Evolutionary conservation across 2,329 filamentous ascomycete genomes (phyloP), one percentile per base, ranked within the genome.

Genomic region (Cercospora berteroae): DNA sequence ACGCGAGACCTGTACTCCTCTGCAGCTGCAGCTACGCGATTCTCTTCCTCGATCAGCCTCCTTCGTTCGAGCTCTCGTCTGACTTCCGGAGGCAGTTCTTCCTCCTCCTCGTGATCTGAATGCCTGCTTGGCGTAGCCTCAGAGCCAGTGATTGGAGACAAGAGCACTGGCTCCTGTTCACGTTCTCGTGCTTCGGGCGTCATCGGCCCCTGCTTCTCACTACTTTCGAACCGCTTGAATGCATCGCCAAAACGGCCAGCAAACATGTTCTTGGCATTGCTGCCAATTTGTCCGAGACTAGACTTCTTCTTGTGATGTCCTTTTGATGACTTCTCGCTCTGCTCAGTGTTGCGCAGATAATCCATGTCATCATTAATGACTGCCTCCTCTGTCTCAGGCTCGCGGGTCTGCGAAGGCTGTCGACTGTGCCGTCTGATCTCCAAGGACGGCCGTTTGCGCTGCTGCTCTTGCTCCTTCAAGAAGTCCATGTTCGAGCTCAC

Each of bases 231-330:
- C 5, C 91, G 87, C 75, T 94, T 93, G 81, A 98, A 97, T 3
- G 94, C 94, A 74, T 97, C 94, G 0, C 94, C 93, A 77, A 98
- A 97, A 73, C 90, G 93, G 25, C 93, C 92, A 5, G 89, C 90
- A n/a, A 97, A 83, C 42, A 96, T 88, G 66, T 88, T 92, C 79
- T 95, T 96, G 27, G 90, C 91, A 13, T 71, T 75, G n/a, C 72
- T 74, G 6, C 71, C 67, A 64, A 90, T 85, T 1, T 85, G 87
- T 12, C 87, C 85, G 70, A 96, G 80, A 77, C 92, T 95, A 1
- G 89, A 85, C 10, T 91, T 87, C 78, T 96, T 96, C 57, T 82
- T 81, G 71, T 90, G 86, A 29, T 60, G 42, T 16, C 58, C 66
- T 56, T 63, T 65, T 2, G 63, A 33, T 23, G 57, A 44, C 56